phyloP scores from a whole-genome alignment of 306 rosid species.

The Fragaria ananassa region DNA sequence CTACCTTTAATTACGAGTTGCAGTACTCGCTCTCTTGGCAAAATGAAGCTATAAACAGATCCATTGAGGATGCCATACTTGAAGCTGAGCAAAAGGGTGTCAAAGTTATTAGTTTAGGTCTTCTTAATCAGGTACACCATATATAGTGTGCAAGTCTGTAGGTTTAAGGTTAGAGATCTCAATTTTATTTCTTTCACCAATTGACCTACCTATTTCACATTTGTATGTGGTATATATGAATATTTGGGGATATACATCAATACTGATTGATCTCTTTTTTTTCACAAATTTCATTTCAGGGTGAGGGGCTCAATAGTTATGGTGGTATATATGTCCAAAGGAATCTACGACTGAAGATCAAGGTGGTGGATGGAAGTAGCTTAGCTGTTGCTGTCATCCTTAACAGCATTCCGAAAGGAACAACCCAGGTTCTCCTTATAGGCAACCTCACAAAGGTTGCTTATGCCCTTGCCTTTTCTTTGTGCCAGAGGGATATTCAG shows the following conservation, averaged over 20 bases:
- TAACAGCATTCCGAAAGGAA: slow-evolving; percentile 53
- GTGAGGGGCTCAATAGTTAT: slow-evolving; percentile 53
- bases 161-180: not conserved
- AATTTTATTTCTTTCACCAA: not conserved
- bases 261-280: not conserved
- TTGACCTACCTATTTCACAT: not conserved
- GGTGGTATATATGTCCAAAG: slow-evolving; percentile 51
- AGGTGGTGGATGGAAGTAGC: slow-evolving; percentile 74
- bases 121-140: slow-evolving; percentile 37
- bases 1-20: not conserved
- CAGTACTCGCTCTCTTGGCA: slow-evolving; percentile 32
- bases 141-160: not conserved
- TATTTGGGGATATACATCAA: too few species aligned
- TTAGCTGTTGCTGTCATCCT: slow-evolving; percentile 54
- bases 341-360: slow-evolving; percentile 52
- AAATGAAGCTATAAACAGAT: slow-evolving; percentile 26
- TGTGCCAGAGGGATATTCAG: slow-evolving; percentile 55
- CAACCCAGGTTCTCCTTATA: slow-evolving; percentile 55
- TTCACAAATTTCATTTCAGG: slow-evolving; percentile 25
- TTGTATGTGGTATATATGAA: too few species aligned
- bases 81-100: slow-evolving; percentile 38
- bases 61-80: slow-evolving; percentile 35
- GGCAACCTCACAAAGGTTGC: slow-evolving; percentile 74
- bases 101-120: slow-evolving; percentile 40
- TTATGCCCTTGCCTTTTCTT: slow-evolving; percentile 46